Evolutionary conservation across 2,329 filamentous ascomycete genomes (phyloP).

Genomic region (Trichoderma sp.): DNA sequence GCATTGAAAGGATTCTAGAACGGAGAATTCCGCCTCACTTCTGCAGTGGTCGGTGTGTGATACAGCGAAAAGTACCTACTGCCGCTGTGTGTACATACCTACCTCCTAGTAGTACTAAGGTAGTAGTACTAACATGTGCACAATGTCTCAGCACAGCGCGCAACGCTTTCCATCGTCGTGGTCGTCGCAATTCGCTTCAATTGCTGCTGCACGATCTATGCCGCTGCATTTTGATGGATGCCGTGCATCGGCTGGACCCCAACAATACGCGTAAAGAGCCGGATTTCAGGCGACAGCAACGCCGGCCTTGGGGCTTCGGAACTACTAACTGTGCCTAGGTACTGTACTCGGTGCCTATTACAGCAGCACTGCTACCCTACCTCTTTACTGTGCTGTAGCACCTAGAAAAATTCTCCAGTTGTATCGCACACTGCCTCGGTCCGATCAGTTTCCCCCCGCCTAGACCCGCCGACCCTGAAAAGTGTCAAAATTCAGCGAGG

Average conservation of each 20-base stretch:
- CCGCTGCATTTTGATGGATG: neutral
- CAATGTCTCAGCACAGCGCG: no score
- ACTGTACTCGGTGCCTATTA: no score
- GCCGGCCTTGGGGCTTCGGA: neutral
- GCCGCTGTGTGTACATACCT: no score
- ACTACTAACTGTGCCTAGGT: neutral
- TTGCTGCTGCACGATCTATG: neutral
- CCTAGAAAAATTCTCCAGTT: neutral
- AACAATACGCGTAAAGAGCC: neutral
- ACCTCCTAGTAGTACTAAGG: no score
- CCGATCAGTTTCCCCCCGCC: slow-evolving; percentile 4
- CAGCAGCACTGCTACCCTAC: no score
- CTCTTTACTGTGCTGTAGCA: no score
- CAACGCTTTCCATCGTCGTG: no score
- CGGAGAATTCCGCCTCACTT: no score
- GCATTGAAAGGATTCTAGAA: neutral
- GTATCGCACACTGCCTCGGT: neutral
- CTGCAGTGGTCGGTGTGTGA: no score
- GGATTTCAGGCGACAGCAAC: neutral
- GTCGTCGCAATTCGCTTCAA: neutral
- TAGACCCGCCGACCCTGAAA: neutral
- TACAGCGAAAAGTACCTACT: no score
- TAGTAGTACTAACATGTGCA: no score
- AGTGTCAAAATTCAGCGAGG: neutral
- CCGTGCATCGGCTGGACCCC: neutral